Evolutionary conservation across 2,329 filamentous ascomycete species (phyloP).

Genomic region (Microdochium nivale): DNA sequence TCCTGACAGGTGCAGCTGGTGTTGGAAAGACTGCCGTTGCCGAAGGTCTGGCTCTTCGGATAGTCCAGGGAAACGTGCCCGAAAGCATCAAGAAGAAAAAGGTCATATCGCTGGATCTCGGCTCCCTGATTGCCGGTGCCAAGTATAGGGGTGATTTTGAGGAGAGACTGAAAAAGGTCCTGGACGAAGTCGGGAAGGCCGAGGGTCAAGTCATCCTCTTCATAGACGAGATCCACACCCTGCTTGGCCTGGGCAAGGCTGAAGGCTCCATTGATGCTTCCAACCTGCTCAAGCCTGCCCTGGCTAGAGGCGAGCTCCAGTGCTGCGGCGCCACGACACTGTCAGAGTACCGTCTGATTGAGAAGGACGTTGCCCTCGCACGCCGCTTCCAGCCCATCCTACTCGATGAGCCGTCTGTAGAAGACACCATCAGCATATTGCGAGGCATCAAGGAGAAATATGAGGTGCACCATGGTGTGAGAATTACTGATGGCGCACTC

Average conservation of each 20-base stretch:
- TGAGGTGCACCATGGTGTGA: conserved; percentile 92
- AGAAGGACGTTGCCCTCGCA: conserved; percentile 91
- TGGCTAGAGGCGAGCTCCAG: conserved; percentile 89
- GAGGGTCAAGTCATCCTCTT: conserved; percentile 89
- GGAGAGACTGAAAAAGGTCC: conserved; percentile 80
- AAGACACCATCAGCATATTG: conserved; percentile 90
- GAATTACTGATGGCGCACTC: conserved; percentile 85
- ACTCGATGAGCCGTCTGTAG: conserved; percentile 84
- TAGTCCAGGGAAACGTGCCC: conserved; percentile 86
- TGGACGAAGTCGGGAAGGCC: conserved; percentile 85
- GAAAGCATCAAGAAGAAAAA: conserved; percentile 93
- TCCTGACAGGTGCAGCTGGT: conserved; percentile 84
- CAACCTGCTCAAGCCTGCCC: conserved; percentile 84
- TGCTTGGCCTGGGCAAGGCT: conserved; percentile 87
- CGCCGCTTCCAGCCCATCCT: conserved; percentile 89
- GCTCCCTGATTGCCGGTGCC: conserved; percentile 87
- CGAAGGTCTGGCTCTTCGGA: conserved; percentile 82
- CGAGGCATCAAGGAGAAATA: conserved; percentile 97
- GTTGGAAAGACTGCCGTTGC: conserved; percentile 92
- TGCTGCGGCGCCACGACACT: conserved; percentile 93
- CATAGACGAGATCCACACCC: conserved; percentile 86
- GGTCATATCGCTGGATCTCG: conserved; percentile 80
- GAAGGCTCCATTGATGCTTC: conserved; percentile 96
- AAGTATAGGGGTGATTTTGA: conserved; percentile 97
- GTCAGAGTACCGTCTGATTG: conserved; percentile 85